Conservation (phyloP, 1,284 basidiomycete species). For the Tilletia setariae region DNA sequence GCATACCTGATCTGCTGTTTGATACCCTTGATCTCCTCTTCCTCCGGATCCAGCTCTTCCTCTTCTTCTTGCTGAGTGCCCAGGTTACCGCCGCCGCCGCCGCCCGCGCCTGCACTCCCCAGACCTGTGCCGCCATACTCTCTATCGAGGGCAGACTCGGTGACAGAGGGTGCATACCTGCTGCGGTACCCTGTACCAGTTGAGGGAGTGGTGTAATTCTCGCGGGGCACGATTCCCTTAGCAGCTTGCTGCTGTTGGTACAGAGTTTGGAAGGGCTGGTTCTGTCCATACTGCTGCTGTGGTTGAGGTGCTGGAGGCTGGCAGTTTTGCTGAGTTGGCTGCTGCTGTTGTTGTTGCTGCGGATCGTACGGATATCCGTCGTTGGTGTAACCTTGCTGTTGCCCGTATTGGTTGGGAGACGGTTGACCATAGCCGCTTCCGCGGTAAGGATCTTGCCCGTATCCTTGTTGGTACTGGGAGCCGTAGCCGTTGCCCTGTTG, state of each 20-base stretch:
- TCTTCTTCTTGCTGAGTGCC: constrained; percentile 15
- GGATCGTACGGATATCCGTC: not conserved
- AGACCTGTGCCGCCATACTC: constrained; percentile 56
- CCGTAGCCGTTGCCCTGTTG: not conserved
- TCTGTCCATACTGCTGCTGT: not conserved
- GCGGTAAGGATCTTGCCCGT: not conserved
- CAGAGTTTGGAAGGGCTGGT: constrained; percentile 2
- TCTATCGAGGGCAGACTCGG: constrained; percentile 3
- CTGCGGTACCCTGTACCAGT: not conserved
- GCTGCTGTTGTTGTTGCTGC: not conserved
- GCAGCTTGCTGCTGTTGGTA: constrained; percentile 1
- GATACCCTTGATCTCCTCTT: constrained; percentile 94
- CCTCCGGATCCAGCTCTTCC: constrained; percentile 63
- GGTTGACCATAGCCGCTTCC: not conserved
- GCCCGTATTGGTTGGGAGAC: not conserved
- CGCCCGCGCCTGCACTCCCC: constrained; percentile 15
- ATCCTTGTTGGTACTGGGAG: not conserved
- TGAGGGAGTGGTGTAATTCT: not conserved
- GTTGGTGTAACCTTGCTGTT: not conserved
- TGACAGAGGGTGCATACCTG: constrained; percentile 9
- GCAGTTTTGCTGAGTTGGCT: not conserved
- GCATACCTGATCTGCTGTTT: constrained; percentile 84
- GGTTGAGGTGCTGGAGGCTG: not conserved
- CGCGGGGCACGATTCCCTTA: not conserved
- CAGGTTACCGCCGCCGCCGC: not conserved